Percentiles rank a stretch among this genome's conserved stretches.
These are phyloP conservation scores for Dactylellina sp. DNA, from an alignment of 2,329 filamentous ascomycete species.

Conservation along the genomic window DNA sequence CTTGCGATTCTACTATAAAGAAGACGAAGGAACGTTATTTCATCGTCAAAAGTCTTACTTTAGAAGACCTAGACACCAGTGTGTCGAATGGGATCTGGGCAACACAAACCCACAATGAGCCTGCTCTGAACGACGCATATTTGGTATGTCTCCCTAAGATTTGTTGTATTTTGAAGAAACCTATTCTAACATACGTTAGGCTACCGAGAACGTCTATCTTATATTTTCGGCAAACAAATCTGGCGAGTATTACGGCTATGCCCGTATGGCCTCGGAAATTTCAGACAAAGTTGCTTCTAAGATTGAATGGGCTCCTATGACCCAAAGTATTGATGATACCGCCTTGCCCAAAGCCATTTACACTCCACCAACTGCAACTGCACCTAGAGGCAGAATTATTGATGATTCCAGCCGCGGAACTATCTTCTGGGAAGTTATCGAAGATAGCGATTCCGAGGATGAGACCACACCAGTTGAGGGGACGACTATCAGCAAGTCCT, in stretches of 20 bases:
- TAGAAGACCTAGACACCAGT: constrained; percentile 89
- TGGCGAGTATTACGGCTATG: constrained; percentile 95
- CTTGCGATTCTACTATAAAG: constrained; percentile 7
- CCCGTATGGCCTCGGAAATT: constrained; percentile 87
- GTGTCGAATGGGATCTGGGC: constrained; percentile 91
- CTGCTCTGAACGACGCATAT: constrained; percentile 83
- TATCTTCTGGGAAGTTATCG: constrained; percentile 93
- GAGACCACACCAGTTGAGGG: constrained; percentile 63
- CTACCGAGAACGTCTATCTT: constrained; percentile 84
- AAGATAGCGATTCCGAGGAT: constrained; percentile 67
- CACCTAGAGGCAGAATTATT: constrained; percentile 86
- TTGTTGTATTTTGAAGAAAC: constrained; percentile 50
- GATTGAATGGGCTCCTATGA: constrained; percentile 76
- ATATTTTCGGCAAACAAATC: constrained; percentile 98
- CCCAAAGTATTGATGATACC: constrained; percentile 68
- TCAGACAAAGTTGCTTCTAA: constrained; percentile 78
- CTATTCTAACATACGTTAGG: constrained; percentile 66
- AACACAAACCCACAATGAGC: constrained; percentile 92
- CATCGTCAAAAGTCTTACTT: constrained; percentile 89
- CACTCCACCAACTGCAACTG: constrained; percentile 80
- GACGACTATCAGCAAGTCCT: constrained; percentile 71
- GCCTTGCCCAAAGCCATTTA: constrained; percentile 83
- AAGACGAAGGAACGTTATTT: constrained; percentile 81
- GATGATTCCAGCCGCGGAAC: constrained; percentile 93
- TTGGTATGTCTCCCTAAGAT: constrained; percentile 69